phyloP scores from a whole-genome alignment of 2,329 filamentous ascomycete species.

The Sporothrix pallida region DNA sequence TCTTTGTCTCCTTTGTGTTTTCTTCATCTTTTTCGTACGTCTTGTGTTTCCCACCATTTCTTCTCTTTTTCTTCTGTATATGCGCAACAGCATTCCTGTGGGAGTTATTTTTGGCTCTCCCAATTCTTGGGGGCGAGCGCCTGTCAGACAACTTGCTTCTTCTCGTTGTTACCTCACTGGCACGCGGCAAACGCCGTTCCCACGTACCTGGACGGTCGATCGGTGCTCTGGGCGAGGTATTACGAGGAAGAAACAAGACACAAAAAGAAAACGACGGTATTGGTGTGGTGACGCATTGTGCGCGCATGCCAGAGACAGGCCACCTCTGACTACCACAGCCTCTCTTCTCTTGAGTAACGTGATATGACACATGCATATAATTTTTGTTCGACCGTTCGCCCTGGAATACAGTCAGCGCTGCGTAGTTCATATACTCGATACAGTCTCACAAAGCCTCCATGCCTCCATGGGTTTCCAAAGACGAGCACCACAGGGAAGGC shows the following conservation, averaged over 20 bases:
- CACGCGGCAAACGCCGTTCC: background rate
- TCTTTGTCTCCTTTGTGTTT: background rate
- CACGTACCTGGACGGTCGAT: conserved; percentile 12
- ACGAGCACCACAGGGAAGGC: conserved; percentile 28
- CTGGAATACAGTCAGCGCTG: background rate
- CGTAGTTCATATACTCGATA: conserved; percentile 27
- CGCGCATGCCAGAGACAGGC: background rate
- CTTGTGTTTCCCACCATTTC: background rate
- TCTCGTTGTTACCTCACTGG: background rate
- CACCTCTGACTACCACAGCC: background rate
- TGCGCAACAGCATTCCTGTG: conserved; percentile 2
- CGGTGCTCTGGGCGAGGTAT: background rate
- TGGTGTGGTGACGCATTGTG: conserved; percentile 1
- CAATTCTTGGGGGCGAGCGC: background rate
- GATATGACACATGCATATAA: background rate
- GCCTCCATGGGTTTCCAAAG: conserved; percentile 27
- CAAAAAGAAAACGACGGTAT: background rate
- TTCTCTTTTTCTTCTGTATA: background rate
- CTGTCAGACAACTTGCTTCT: background rate
- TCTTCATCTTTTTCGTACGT: background rate
- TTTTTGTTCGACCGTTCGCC: background rate
- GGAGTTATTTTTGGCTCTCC: conserved; percentile 5
- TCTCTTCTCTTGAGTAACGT: background rate
- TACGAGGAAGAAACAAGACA: background rate
- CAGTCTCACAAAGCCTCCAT: conserved; percentile 26